phyloP scores from a whole-genome alignment of 495 filamentous ascomycete genomes.

The Talaromyces proteolyticus region DNA sequence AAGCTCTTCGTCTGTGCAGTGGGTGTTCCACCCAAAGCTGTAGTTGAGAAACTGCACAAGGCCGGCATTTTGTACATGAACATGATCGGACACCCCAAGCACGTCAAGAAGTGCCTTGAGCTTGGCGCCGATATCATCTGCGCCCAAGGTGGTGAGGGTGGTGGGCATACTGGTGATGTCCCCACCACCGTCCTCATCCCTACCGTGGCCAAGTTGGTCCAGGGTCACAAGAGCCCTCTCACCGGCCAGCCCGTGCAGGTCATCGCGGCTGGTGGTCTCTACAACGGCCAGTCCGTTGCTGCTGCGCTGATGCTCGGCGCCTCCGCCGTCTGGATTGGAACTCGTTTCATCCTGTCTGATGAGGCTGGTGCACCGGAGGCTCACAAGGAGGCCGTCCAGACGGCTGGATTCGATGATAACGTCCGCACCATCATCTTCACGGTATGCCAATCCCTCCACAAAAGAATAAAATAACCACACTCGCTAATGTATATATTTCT shows the following conservation, averaged over 20 bases:
- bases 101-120: conserved; percentile 88
- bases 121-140: conserved; percentile 88
- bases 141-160: conserved; percentile 88
- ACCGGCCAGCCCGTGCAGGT: conserved; percentile 84
- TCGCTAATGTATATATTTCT: conserved; percentile 14
- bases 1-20: conserved; percentile 96
- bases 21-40: conserved; percentile 81
- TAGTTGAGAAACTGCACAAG: conserved; percentile 85
- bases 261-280: conserved; percentile 89
- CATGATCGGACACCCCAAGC: conserved; percentile 99
- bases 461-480: neutral
- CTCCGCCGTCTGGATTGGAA: conserved; percentile 91
- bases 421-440: conserved; percentile 98
- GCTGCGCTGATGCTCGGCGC: conserved; percentile 91
- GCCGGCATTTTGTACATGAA: conserved; percentile 96
- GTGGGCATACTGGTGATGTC: conserved; percentile 87
- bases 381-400: conserved; percentile 95
- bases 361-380: conserved; percentile 91
- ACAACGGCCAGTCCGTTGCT: conserved; percentile 86
- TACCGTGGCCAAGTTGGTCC: conserved; percentile 75
- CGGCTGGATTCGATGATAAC: conserved; percentile 88
- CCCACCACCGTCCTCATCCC: conserved; percentile 87
- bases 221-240: conserved; percentile 78
- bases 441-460: conserved; percentile 26
- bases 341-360: conserved; percentile 86